These are phyloP conservation scores for Apiospora sp. DNA, from an alignment of 2,329 filamentous ascomycete genomes.

Conservation along the genomic window DNA sequence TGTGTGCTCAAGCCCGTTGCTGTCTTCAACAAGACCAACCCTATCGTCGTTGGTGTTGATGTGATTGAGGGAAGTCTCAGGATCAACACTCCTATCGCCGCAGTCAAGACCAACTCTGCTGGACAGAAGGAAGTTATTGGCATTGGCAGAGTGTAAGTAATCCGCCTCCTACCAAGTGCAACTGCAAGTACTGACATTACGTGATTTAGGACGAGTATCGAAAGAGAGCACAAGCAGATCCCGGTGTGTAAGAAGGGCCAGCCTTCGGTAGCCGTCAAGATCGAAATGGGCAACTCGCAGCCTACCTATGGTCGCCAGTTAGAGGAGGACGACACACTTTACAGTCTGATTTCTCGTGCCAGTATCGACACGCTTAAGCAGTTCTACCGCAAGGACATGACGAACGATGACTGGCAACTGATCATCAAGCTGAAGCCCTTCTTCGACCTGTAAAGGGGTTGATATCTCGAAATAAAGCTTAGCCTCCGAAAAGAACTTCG, in stretches of 20 bases:
- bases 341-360: constrained; percentile 84
- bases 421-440: constrained; percentile 95
- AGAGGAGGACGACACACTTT: constrained; percentile 88
- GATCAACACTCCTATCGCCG: constrained; percentile 88
- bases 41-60: constrained; percentile 95
- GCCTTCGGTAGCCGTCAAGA: constrained; percentile 97
- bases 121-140: constrained; percentile 83
- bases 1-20: constrained; percentile 89
- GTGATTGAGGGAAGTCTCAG: constrained; percentile 89
- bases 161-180: neutral
- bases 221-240: constrained; percentile 97
- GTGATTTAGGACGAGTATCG: constrained; percentile 80
- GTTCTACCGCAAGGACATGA: constrained; percentile 74
- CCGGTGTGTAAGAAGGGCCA: constrained; percentile 92
- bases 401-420: constrained; percentile 88
- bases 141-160: constrained; percentile 89
- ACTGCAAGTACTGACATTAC: neutral
- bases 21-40: constrained; percentile 97
- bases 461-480: neutral
- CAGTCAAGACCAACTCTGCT: constrained; percentile 82
- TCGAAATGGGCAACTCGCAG: constrained; percentile 91
- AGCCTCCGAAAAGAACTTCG: neutral
- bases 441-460: constrained; percentile 75
- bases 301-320: constrained; percentile 94
- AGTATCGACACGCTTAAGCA: constrained; percentile 97